A percentile compares a stretch with the other conserved stretches of the same genome.
These are phyloP conservation scores for Amauroascus niger DNA, from an alignment of 2,329 filamentous ascomycete species.

Conservation along the genomic window DNA sequence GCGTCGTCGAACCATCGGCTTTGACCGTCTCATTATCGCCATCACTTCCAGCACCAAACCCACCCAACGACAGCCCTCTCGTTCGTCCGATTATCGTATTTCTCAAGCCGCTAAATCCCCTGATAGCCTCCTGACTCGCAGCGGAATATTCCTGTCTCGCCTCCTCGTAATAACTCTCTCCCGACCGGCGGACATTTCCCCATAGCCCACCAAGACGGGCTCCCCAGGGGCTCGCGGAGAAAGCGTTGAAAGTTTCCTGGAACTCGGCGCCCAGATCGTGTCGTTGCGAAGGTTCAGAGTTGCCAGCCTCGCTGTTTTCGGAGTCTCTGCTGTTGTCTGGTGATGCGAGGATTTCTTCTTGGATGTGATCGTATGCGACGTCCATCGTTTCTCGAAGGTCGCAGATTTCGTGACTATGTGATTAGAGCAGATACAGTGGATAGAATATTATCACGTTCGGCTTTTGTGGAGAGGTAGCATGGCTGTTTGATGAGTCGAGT, in stretches of 20 bases:
- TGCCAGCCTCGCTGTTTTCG: slow-evolving; percentile 36
- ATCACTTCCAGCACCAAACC: slow-evolving; percentile 21
- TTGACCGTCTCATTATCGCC: slow-evolving; percentile 25
- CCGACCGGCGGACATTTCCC: slow-evolving; percentile 87
- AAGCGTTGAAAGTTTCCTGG: slow-evolving; percentile 89
- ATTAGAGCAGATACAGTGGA: background rate
- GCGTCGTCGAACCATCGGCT: slow-evolving; percentile 12
- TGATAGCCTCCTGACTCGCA: slow-evolving; percentile 69
- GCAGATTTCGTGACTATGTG: too few relatives aligned
- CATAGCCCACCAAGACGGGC: slow-evolving; percentile 78
- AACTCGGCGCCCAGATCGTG: slow-evolving; percentile 71
- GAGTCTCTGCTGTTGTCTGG: slow-evolving; percentile 44
- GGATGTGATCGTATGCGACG: slow-evolving; percentile 92
- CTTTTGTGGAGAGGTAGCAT: background rate
- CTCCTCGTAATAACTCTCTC: slow-evolving; percentile 78
- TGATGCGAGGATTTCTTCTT: slow-evolving; percentile 61
- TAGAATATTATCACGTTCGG: background rate
- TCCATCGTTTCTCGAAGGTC: slow-evolving; percentile 70
- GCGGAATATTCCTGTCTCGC: slow-evolving; percentile 70
- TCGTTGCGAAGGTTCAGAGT: slow-evolving; percentile 22
- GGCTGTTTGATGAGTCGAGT: background rate
- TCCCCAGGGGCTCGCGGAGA: slow-evolving; percentile 87
- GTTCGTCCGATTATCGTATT: slow-evolving; percentile 62
- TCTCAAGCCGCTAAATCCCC: slow-evolving; percentile 63
- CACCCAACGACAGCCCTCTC: slow-evolving; percentile 58